A percentile compares a stretch with the other conserved stretches of the same genome.
phyloP scores from a whole-genome alignment of 2,329 filamentous ascomycete species.

The Curvularia spicifera region DNA sequence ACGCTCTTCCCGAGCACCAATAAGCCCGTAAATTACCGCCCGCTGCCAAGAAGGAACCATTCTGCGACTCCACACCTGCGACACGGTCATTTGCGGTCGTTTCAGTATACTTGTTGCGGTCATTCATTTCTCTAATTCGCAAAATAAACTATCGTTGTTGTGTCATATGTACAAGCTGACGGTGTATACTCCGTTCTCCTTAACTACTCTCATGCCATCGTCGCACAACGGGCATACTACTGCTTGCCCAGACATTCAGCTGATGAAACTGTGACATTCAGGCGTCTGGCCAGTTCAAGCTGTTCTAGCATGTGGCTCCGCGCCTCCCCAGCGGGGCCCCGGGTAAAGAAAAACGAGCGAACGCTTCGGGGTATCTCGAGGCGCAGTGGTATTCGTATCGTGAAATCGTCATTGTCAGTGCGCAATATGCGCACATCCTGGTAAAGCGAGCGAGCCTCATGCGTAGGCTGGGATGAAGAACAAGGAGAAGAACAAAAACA shows the following conservation, averaged over 20 bases:
- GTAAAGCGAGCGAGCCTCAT: constrained; percentile 31
- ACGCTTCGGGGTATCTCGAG: constrained; percentile 36
- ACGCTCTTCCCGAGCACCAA: neutral
- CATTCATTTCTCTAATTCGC: neutral
- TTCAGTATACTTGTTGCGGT: constrained; percentile 6
- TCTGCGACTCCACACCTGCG: constrained; percentile 2
- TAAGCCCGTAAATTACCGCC: constrained; percentile 16
- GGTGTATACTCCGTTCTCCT: too few species aligned
- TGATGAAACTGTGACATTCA: neutral
- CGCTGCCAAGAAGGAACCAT: neutral
- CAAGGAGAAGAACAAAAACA: constrained; percentile 14
- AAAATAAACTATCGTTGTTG: constrained; percentile 6
- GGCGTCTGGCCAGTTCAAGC: neutral
- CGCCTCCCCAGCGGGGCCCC: constrained; percentile 8
- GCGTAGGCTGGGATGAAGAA: constrained; percentile 16
- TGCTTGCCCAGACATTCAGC: neutral
- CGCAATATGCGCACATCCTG: constrained; percentile 1
- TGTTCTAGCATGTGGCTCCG: neutral
- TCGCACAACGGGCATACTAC: neutral
- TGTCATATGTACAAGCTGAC: constrained; percentile 13
- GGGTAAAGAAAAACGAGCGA: constrained; percentile 23
- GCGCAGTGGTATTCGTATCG: constrained; percentile 29
- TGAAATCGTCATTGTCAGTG: constrained; percentile 19
- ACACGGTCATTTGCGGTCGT: constrained; percentile 4
- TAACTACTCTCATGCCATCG: neutral